These are phyloP conservation scores for Aspergillus heteromorphus DNA, from an alignment of 495 filamentous ascomycete species.

Conservation along the genomic window DNA sequence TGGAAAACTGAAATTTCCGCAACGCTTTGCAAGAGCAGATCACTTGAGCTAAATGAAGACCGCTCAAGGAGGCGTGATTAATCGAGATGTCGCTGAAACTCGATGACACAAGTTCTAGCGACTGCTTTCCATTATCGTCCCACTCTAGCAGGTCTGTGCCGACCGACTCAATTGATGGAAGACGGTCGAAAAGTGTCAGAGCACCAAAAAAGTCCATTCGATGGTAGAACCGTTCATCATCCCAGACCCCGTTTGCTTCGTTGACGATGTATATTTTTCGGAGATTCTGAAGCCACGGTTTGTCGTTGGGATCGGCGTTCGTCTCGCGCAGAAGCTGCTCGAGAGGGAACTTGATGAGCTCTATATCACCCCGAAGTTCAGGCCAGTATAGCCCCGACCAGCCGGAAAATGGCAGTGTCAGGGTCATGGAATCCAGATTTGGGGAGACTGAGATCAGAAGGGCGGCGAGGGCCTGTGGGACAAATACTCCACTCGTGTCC, in stretches of 20 bases:
- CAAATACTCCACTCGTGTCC: not conserved
- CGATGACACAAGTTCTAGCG: constrained; percentile 5
- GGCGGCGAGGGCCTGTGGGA: constrained; percentile 20
- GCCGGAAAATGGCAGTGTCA: not conserved
- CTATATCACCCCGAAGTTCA: no score
- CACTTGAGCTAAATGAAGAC: constrained; percentile 8
- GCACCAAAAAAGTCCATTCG: not conserved
- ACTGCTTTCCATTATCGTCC: not conserved
- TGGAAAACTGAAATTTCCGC: constrained; percentile 16
- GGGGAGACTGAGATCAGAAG: constrained; percentile 25
- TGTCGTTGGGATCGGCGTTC: constrained; percentile 5
- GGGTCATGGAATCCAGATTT: constrained; percentile 16
- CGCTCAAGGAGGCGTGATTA: constrained; percentile 12
- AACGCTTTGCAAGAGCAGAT: constrained; percentile 19
- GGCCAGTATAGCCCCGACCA: not conserved
- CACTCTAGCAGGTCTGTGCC: constrained; percentile 13
- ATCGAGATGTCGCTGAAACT: constrained; percentile 18
- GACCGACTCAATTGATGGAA: constrained; percentile 23
- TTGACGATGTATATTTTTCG: constrained; percentile 17
- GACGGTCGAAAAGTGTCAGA: constrained; percentile 9
- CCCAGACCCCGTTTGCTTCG: not conserved
- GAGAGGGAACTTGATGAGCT: constrained; percentile 12
- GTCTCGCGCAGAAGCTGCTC: constrained; percentile 10
- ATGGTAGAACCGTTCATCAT: constrained; percentile 16
- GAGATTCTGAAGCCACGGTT: constrained; percentile 21